A percentile compares a stretch with the other conserved stretches of the same genome.
phyloP scores from a whole-genome alignment of 1,284 basidiomycete genomes.

The Rhizopogon hawkerae region DNA sequence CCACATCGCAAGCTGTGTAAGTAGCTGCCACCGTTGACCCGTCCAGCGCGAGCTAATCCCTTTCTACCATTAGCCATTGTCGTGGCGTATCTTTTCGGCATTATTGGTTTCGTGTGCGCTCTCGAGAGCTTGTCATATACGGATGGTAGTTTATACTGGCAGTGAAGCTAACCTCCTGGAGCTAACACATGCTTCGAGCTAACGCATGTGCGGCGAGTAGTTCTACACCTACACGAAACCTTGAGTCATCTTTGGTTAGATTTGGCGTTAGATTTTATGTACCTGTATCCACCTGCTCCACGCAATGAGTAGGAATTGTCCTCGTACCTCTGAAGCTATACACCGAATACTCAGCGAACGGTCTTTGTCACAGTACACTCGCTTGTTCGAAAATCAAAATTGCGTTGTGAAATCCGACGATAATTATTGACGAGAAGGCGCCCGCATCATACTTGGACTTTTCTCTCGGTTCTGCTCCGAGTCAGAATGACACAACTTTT shows the following conservation, averaged over 20 bases:
- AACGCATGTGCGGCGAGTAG: no score
- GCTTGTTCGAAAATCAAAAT: no score
- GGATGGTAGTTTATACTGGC: constrained; percentile 32
- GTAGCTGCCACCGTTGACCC: constrained; percentile 8
- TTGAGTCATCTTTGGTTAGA: not conserved
- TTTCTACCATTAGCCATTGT: constrained; percentile 33
- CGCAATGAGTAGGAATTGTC: no score
- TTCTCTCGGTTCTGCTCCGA: no score
- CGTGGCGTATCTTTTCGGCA: constrained; percentile 39
- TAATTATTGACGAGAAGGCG: no score
- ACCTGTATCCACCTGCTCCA: no score
- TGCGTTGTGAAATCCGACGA: no score
- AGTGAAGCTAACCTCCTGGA: constrained; percentile 6
- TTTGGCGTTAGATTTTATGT: no score
- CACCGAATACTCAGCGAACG: no score
- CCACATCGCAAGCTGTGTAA: constrained; percentile 32
- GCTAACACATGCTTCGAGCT: not conserved
- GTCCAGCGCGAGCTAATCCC: constrained; percentile 7
- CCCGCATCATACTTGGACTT: no score
- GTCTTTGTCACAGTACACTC: not conserved
- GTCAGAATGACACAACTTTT: no score
- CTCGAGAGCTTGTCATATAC: constrained; percentile 29
- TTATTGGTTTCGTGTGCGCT: constrained; percentile 33
- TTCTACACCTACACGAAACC: not conserved
- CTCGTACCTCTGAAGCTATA: no score